Evolutionary conservation across 2,329 filamentous ascomycete species (phyloP), one percentile per base, ranked within the genome.

Genomic region (Aspergillus piperis): DNA sequence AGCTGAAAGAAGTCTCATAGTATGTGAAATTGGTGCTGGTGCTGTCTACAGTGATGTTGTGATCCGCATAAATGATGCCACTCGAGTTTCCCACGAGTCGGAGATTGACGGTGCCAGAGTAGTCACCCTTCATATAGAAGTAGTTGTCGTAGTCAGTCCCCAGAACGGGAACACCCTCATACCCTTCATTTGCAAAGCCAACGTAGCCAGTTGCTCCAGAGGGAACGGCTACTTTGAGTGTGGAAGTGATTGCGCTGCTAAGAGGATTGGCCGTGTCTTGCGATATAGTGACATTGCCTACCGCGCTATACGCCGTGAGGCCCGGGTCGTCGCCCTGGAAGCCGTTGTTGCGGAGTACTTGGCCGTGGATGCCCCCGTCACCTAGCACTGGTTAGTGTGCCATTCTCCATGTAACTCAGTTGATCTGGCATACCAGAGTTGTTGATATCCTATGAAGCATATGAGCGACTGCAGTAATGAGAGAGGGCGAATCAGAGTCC

Each of bases 171-270:
- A 75, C 65, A 0, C 72, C 73, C 5, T 66, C 67, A 30, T 72
- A 75, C 7, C 71, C 83, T 57, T 77, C 71, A 57, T 88, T 78
- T 32, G 81, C 77, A 32, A 82, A 73, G 1, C 75, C 77, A 39
- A 74, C 70, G 25, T 69, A 68, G 8, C 71, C 67, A 0, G 69
- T 70, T 19, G 61, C 56, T 3, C 54, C 61, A 6, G 61, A n/a
- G 0, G 62, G 62, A 8, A 73, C 67, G 8, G 65, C 58, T 1
- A 73, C 67, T 3, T 60, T 61, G 10, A 75, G 66, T 1, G 72
- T 70, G 4, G 68, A 71, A 11, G 61, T 63, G 51, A 74, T 73
- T 1, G 72, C 70, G 1, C 61, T 47, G 50, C 67, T 71, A 32
- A 75, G 64, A 1, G 70, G 68, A 19, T 64, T 66, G n/a, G 54